Percentiles rank a stretch among this genome's conserved stretches.
Conservation (phyloP, 1,284 basidiomycete species). For the Mycosarcoma maydis region DNA sequence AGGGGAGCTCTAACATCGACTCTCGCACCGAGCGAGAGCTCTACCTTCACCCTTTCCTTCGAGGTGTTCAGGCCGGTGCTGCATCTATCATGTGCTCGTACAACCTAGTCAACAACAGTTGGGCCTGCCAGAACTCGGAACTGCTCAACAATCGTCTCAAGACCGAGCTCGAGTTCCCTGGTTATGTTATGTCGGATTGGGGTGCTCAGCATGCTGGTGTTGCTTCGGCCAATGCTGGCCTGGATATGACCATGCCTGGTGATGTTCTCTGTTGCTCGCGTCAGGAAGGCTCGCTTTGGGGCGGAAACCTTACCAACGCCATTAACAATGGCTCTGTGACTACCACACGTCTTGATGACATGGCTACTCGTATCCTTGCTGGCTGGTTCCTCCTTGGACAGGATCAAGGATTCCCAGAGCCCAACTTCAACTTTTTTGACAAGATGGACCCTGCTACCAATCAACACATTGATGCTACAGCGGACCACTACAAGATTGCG, state of each 20-base stretch:
- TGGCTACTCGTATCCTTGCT: slow-evolving; percentile 65
- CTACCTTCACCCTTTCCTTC: slow-evolving; percentile 61
- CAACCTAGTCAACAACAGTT: slow-evolving; percentile 72
- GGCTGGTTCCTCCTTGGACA: slow-evolving; percentile 67
- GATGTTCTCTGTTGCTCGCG: slow-evolving; percentile 40
- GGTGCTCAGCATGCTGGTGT: slow-evolving; percentile 58
- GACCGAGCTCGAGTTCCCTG: slow-evolving; percentile 80
- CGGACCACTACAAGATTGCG: slow-evolving; percentile 76
- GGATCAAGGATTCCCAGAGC: slow-evolving; percentile 57
- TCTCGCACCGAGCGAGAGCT: slow-evolving; percentile 76
- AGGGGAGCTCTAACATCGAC: slow-evolving; percentile 70
- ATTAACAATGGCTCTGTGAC: slow-evolving; percentile 78
- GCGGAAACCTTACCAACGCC: slow-evolving; percentile 72
- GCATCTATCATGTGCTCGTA: slow-evolving; percentile 68
- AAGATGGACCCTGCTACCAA: slow-evolving; percentile 66
- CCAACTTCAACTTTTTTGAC: slow-evolving; percentile 59
- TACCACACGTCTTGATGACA: slow-evolving; percentile 71
- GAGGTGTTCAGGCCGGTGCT: slow-evolving; percentile 69
- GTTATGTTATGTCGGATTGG: slow-evolving; percentile 70
- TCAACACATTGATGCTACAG: slow-evolving; percentile 77
- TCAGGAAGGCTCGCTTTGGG: slow-evolving; percentile 40
- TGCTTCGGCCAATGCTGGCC: slow-evolving; percentile 72
- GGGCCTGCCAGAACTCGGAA: slow-evolving; percentile 74
- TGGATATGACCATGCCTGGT: slow-evolving; percentile 73
- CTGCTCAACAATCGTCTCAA: slow-evolving; percentile 78